A percentile compares a stretch with the other conserved stretches of the same genome.
phyloP scores from a whole-genome alignment of 2,329 filamentous ascomycete genomes.

The Trichoderma afroharzianum region DNA sequence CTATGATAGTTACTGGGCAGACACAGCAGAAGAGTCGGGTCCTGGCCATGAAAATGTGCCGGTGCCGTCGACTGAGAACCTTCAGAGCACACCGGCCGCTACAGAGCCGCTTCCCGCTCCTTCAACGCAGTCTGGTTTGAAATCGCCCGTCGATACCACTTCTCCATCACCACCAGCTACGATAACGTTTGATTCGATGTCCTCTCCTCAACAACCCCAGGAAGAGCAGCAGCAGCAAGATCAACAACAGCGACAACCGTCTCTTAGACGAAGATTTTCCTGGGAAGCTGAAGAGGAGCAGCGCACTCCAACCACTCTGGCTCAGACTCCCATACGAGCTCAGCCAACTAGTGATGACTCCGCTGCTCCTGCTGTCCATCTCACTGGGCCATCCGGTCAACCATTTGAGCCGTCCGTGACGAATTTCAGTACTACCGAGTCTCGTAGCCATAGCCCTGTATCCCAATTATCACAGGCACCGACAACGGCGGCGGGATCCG shows the following conservation, averaged over 20 bases:
- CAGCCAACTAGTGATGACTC: not conserved
- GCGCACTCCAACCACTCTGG: not conserved
- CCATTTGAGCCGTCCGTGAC: conserved; percentile 16
- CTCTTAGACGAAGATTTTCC: conserved; percentile 33
- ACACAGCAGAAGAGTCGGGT: conserved; percentile 25
- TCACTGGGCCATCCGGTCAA: conserved; percentile 5
- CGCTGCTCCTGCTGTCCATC: not conserved
- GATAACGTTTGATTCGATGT: not conserved
- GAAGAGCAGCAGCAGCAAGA: not conserved
- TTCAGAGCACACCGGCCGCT: not conserved
- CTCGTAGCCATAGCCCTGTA: conserved; percentile 17
- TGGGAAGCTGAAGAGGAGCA: conserved; percentile 32
- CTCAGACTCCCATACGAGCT: not conserved
- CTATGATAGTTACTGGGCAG: conserved; percentile 65
- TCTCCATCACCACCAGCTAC: not conserved
- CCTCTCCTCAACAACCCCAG: conserved; percentile 1
- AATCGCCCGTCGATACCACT: not conserved
- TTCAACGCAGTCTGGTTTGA: not conserved
- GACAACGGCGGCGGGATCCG: conserved; percentile 12
- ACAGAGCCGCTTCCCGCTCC: not conserved
- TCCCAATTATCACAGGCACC: conserved; percentile 11
- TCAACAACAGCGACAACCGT: conserved; percentile 11
- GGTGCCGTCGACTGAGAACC: not conserved
- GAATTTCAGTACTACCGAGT: conserved; percentile 17
- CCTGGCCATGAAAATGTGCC: not conserved